Evolutionary conservation across 495 filamentous ascomycete species (phyloP), one percentile per base, ranked within the genome.

Genomic region (Neurospora cerealis): DNA sequence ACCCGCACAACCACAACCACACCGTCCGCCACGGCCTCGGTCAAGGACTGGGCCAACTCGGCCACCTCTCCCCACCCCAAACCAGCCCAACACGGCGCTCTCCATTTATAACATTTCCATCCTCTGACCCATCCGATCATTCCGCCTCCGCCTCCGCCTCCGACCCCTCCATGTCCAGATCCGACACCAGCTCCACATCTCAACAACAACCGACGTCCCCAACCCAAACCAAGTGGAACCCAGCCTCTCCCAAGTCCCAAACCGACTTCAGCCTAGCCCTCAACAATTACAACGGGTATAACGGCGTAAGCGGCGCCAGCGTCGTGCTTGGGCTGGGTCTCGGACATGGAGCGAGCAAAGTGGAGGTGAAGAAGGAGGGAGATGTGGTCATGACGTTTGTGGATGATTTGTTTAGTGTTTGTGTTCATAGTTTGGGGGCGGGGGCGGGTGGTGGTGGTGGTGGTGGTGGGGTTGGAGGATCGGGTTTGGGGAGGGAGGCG

Each of bases 361-460:
- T 75, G n/a, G 77, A 76, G 48, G 79, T 77, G 5, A 75, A 69
- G 19, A 80, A 76, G 62, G 76, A 74, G 24, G 71, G 70, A n/a
- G 79, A 66, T 0, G 28, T 83, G 13, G 71, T 76, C 13, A 78
- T 73, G 69, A 84, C 81, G 46, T 83, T 85, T 71, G 83, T 83
- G 21, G 83, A 85, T 36, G 81, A 83, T 54, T 72, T 85, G 36
- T 81, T 84, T 70, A 74, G 77, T 7, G 71, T 72, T 28, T 82
- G 81, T 71, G 73, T 84, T 37, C 77, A 79, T 70, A 75, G 72
- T 48, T 74, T 73, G 42, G 54, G 54, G 5, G 11, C 24, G 2
- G 24, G 24, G 13, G 2, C n/a, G 13, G 28, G 5, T 13, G 9
- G 46, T 13, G 11, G 4, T 24, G 46, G 10, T 2, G n/a, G n/a